Conservation (phyloP, 2,329 filamentous ascomycete species). For the Fusarium pilosicola region DNA sequence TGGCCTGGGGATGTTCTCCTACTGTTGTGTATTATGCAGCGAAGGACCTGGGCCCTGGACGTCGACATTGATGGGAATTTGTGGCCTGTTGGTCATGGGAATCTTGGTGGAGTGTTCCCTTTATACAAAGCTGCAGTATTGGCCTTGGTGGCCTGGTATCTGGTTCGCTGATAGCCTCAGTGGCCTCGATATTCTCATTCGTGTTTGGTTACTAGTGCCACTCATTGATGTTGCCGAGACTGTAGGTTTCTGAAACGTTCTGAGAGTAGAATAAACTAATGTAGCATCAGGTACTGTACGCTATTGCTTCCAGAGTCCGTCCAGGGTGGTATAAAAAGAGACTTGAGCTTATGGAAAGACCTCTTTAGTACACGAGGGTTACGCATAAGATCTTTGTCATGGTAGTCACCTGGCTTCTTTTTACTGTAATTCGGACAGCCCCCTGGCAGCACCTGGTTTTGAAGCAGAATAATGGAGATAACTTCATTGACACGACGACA, state of each 20-base stretch:
- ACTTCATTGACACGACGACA: background rate
- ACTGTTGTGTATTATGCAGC: conserved; percentile 9
- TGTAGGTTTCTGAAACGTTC: conserved; percentile 2
- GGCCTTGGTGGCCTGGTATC: conserved; percentile 16
- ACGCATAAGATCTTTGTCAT: conserved; percentile 1
- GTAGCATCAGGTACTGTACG: background rate
- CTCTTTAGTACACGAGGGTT: conserved; percentile 17
- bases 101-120: conserved; percentile 5
- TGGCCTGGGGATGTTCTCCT: conserved; percentile 29
- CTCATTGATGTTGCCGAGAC: conserved; percentile 41
- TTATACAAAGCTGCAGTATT: conserved; percentile 1
- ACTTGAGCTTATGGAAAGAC: background rate
- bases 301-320: background rate
- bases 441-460: background rate
- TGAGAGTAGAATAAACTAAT: background rate
- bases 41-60: background rate
- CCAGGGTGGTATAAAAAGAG: conserved; percentile 11
- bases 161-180: conserved; percentile 34
- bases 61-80: conserved; percentile 11
- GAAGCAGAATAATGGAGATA: background rate
- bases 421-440: background rate
- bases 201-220: conserved; percentile 36
- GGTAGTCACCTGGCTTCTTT: background rate
- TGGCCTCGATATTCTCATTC: conserved; percentile 15
- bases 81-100: conserved; percentile 7